Conservation (phyloP, 495 filamentous ascomycete genomes). For the Xylaria telfairii region DNA sequence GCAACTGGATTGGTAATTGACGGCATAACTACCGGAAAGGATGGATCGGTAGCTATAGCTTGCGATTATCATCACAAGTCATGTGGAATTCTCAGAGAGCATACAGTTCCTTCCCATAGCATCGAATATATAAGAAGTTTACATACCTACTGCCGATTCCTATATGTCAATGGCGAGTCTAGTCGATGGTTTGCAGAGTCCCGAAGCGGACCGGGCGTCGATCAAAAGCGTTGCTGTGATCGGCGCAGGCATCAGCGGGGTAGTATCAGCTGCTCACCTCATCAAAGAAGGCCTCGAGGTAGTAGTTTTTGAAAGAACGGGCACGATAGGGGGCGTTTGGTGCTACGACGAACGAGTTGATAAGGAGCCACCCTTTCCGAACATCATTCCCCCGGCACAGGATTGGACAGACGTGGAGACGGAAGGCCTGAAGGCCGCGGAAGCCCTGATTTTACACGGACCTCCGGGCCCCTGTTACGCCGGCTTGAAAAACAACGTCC, state of each 20-base stretch:
- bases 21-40: background rate
- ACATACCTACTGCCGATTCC: background rate
- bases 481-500: conserved; percentile 69
- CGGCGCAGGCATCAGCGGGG: conserved; percentile 73
- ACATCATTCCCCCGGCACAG: conserved; percentile 45
- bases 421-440: conserved; percentile 33
- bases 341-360: conserved; percentile 66
- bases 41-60: background rate
- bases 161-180: conserved; percentile 8
- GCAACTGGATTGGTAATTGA: conserved; percentile 18
- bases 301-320: conserved; percentile 68
- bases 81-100: background rate
- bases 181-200: background rate
- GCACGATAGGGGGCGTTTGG: conserved; percentile 67
- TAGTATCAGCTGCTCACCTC: conserved; percentile 67
- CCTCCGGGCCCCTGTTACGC: conserved; percentile 60
- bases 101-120: background rate
- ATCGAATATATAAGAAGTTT: background rate
- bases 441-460: conserved; percentile 32
- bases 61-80: background rate
- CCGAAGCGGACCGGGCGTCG: conserved; percentile 23
- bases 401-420: conserved; percentile 41
- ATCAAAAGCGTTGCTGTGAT: conserved; percentile 66
- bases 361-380: conserved; percentile 64
- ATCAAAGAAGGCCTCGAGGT: conserved; percentile 64